Percentiles rank a stretch among this genome's conserved stretches.
phyloP scores from a whole-genome alignment of 345 rosid genomes.

The rapeseed (Brassica napus) region DNA sequence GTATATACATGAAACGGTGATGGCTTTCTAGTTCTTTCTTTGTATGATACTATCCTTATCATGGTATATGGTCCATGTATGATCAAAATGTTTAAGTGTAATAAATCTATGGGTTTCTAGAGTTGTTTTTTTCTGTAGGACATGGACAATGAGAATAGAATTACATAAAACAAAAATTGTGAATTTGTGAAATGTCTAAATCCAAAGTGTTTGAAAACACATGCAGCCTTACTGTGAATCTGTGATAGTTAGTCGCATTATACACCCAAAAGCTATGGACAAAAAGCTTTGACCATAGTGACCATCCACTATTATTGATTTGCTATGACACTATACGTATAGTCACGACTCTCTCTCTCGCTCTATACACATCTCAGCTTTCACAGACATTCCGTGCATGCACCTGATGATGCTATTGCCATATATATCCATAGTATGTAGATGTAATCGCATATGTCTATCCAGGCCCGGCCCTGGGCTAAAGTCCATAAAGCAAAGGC shows the following conservation, averaged over 20 bases:
- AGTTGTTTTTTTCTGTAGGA: background rate
- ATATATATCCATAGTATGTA: background rate
- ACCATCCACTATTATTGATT: slow-evolving; percentile 40
- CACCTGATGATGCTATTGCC: slow-evolving; percentile 12
- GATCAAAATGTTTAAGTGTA: background rate
- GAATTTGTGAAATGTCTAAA: slow-evolving; percentile 34
- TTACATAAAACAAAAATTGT: background rate
- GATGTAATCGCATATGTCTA: slow-evolving; percentile 6
- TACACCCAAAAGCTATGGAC: slow-evolving; percentile 35
- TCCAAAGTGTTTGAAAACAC: slow-evolving; percentile 32
- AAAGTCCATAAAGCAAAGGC: too few relatives aligned
- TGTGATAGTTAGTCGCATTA: slow-evolving; percentile 38
- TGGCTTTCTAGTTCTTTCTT: background rate
- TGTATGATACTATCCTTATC: background rate
- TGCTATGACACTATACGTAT: slow-evolving; percentile 37
- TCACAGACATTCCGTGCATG: slow-evolving; percentile 27
- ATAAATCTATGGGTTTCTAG: background rate
- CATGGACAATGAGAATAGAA: slow-evolving; percentile 6
- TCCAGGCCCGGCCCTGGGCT: too few relatives aligned
- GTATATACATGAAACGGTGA: background rate
- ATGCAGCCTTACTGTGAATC: slow-evolving; percentile 37
- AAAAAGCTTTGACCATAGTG: slow-evolving; percentile 35
- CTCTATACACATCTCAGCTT: slow-evolving; percentile 17
- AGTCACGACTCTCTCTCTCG: slow-evolving; percentile 22
- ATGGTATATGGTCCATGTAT: background rate